These are phyloP conservation scores for Ophiocordyceps camponoti-rufipedis DNA, from an alignment of 2,329 filamentous ascomycete genomes.

Conservation along the genomic window DNA sequence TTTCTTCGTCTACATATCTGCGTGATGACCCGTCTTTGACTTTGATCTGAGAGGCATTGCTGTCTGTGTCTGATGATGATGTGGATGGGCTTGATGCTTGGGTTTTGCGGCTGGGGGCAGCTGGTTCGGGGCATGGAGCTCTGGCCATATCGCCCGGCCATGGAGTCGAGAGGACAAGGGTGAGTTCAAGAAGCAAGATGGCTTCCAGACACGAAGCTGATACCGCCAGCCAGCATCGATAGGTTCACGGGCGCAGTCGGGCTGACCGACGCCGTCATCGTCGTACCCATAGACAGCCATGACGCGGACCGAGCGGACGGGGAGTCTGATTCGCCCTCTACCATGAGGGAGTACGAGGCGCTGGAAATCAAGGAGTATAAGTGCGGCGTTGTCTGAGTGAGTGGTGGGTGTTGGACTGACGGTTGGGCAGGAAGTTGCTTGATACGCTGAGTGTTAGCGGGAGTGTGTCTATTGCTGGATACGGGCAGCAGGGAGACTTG, in stretches of 20 bases:
- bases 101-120: neutral
- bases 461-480: neutral
- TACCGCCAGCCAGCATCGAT: neutral
- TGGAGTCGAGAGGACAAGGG: neutral
- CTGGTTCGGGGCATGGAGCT: neutral
- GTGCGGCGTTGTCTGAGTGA: neutral
- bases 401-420: neutral
- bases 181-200: neutral
- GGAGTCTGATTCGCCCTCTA: neutral
- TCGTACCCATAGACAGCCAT: neutral
- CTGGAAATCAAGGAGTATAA: neutral
- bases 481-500: neutral
- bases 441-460: conserved; percentile 1
- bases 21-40: too few species aligned
- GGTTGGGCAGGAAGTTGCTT: neutral
- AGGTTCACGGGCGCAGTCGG: neutral
- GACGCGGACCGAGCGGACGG: neutral
- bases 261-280: neutral
- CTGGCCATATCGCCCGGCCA: neutral
- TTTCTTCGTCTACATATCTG: too few species aligned
- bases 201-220: neutral
- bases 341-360: neutral
- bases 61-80: neutral
- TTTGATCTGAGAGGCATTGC: too few species aligned
- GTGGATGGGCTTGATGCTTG: neutral